Percentiles rank a stretch among this genome's conserved stretches.
These are phyloP conservation scores for Lepraria neglecta DNA, from an alignment of 495 filamentous ascomycete genomes.

Conservation along the genomic window DNA sequence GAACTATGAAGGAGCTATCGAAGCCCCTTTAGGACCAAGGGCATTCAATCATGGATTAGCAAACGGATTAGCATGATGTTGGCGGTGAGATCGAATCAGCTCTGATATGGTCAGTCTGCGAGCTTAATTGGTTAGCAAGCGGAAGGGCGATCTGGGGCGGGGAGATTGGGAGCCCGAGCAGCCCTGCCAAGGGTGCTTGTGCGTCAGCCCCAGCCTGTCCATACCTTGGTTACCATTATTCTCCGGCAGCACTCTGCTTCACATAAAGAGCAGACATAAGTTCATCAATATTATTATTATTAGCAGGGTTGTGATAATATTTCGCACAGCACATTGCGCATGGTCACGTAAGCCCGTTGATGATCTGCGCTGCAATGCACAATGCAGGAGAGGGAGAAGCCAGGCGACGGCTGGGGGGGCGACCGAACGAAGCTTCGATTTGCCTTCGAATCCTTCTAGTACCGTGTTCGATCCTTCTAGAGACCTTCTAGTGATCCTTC, in stretches of 20 bases:
- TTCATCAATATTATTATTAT: neutral
- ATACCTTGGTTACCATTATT: neutral
- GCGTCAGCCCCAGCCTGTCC: constrained; percentile 8
- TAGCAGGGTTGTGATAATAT: neutral
- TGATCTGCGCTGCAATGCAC: constrained; percentile 13
- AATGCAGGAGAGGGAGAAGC: constrained; percentile 7
- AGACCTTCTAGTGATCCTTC: neutral
- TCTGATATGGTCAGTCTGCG: constrained; percentile 7
- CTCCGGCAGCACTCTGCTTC: neutral
- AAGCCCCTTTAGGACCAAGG: constrained; percentile 10
- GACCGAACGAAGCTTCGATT: constrained; percentile 7
- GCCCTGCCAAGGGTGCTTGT: constrained; percentile 4
- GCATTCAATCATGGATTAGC: neutral
- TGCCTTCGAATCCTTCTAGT: neutral
- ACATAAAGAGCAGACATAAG: neutral
- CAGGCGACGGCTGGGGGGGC: neutral
- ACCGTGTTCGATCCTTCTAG: neutral
- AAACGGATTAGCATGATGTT: constrained; percentile 5
- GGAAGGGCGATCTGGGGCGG: constrained; percentile 7
- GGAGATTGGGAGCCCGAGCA: constrained; percentile 1
- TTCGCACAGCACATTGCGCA: neutral
- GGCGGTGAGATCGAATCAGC: constrained; percentile 21
- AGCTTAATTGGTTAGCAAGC: constrained; percentile 13
- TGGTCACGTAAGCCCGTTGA: neutral
- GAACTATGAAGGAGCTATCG: constrained; percentile 8